phyloP scores from a whole-genome alignment of 1,284 basidiomycete species.

The Naganishia albida region DNA sequence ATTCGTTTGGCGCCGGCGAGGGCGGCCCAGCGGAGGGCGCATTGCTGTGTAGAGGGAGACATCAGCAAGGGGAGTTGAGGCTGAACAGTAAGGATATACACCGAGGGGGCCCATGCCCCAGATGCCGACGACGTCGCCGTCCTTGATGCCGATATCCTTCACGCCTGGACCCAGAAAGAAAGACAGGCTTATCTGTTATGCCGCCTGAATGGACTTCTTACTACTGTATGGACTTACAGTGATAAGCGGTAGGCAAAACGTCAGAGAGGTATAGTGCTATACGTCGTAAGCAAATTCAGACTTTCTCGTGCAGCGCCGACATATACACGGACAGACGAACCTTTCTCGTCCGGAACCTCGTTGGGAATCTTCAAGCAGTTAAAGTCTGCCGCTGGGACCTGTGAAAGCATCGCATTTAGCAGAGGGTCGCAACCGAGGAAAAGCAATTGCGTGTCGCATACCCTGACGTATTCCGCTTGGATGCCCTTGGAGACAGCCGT shows the following conservation, averaged over 20 bases:
- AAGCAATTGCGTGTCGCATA: background rate
- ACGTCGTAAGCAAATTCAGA: too few relatives aligned
- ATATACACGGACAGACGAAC: slow-evolving; percentile 42
- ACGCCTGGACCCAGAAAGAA: slow-evolving; percentile 51
- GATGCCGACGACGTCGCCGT: slow-evolving; percentile 67
- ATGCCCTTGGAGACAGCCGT: slow-evolving; percentile 55
- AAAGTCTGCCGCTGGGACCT: slow-evolving; percentile 69
- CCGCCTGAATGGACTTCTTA: too few relatives aligned
- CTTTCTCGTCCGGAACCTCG: slow-evolving; percentile 63
- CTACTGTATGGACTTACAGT: too few relatives aligned
- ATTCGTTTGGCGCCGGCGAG: slow-evolving; percentile 70
- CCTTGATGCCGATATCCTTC: slow-evolving; percentile 66
- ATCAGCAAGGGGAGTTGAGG: background rate
- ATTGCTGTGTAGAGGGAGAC: too few relatives aligned
- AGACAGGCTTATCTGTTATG: too few relatives aligned
- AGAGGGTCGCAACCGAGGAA: too few relatives aligned
- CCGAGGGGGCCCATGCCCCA: slow-evolving; percentile 58
- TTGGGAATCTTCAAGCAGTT: slow-evolving; percentile 70
- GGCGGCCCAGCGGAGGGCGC: slow-evolving; percentile 59
- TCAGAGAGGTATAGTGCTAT: slow-evolving; percentile 65
- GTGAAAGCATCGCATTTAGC: slow-evolving; percentile 30
- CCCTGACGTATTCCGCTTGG: slow-evolving; percentile 59
- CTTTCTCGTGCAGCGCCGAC: background rate
- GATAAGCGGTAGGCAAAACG: slow-evolving; percentile 64
- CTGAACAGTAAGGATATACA: background rate